These are phyloP conservation scores for Cyathus striatus DNA, from an alignment of 768 basidiomycete genomes.

Conservation along the genomic window DNA sequence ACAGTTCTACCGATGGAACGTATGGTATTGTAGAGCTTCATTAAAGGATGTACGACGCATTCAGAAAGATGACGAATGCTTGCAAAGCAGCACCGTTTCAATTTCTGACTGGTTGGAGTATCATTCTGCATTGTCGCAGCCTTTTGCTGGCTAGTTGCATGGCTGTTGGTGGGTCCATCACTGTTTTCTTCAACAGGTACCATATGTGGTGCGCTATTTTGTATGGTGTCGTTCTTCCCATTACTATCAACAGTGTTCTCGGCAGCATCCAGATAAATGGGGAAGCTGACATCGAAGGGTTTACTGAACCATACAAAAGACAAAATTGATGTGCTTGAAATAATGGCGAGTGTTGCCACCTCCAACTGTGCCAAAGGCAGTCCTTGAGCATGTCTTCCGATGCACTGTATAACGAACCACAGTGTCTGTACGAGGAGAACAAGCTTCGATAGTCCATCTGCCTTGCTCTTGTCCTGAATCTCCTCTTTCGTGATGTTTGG, in stretches of 20 bases:
- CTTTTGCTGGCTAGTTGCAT: background rate
- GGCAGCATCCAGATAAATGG: background rate
- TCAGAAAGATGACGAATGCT: too few relatives aligned
- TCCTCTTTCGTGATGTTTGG: background rate
- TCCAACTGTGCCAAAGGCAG: background rate
- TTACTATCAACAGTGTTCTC: background rate
- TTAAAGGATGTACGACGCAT: too few relatives aligned
- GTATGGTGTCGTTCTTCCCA: too few relatives aligned
- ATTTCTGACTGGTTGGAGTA: background rate
- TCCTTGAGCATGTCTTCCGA: background rate
- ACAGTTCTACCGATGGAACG: too few relatives aligned
- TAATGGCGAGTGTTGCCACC: background rate
- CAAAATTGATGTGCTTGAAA: background rate
- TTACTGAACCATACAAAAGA: slow-evolving; percentile 1
- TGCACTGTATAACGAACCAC: background rate
- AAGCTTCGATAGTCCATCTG: background rate
- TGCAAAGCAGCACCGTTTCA: too few relatives aligned
- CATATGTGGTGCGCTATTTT: too few relatives aligned
- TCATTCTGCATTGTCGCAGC: background rate
- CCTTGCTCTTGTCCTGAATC: slow-evolving; percentile 3
- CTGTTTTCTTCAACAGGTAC: background rate
- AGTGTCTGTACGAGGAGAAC: background rate
- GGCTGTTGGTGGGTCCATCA: background rate
- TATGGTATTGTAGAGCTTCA: too few relatives aligned
- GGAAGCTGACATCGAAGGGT: background rate